Conservation (phyloP, 1,284 basidiomycete species). For the Neonothopanus nambi region DNA sequence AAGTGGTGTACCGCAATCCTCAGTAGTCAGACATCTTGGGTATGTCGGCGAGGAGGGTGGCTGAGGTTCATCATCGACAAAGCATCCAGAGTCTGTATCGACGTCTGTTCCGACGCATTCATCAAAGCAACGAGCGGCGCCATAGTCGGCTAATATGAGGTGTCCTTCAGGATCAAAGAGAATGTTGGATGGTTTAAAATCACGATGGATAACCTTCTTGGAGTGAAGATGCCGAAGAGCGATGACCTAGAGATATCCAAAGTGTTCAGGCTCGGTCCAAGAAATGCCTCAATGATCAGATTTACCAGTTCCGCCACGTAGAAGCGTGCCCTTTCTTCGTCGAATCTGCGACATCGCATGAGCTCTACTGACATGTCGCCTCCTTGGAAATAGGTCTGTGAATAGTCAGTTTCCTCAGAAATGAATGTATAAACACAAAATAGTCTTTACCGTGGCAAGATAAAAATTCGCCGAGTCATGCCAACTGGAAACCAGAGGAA, state of each 20-base stretch:
- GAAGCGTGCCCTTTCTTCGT: slow-evolving; percentile 26
- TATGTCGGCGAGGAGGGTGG: slow-evolving; percentile 16
- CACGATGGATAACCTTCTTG: slow-evolving; percentile 32
- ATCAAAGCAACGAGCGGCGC: slow-evolving; percentile 28
- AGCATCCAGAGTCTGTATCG: slow-evolving; percentile 6
- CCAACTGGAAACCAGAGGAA: slow-evolving; percentile 29
- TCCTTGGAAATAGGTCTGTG: slow-evolving; percentile 9
- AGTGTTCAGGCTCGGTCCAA: not conserved
- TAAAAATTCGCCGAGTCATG: slow-evolving; percentile 30
- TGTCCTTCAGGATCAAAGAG: slow-evolving; percentile 30
- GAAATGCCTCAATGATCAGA: slow-evolving; percentile 1
- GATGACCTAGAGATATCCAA: slow-evolving; percentile 23
- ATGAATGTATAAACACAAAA: not conserved
- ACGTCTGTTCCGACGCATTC: slow-evolving; percentile 18
- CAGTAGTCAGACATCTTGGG: slow-evolving; percentile 27
- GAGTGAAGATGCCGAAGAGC: slow-evolving; percentile 28
- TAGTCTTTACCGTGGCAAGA: slow-evolving; percentile 27
- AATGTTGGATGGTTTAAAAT: slow-evolving; percentile 32
- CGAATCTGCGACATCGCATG: slow-evolving; percentile 23
- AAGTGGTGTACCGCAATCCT: slow-evolving; percentile 30
- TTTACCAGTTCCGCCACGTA: slow-evolving; percentile 34
- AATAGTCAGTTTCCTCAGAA: not conserved
- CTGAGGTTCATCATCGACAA: not conserved
- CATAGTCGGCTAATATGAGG: slow-evolving; percentile 31
- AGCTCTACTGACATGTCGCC: slow-evolving; percentile 32